phyloP scores from a whole-genome alignment of 2,329 filamentous ascomycete genomes.

The Talaromyces rugulosus region DNA sequence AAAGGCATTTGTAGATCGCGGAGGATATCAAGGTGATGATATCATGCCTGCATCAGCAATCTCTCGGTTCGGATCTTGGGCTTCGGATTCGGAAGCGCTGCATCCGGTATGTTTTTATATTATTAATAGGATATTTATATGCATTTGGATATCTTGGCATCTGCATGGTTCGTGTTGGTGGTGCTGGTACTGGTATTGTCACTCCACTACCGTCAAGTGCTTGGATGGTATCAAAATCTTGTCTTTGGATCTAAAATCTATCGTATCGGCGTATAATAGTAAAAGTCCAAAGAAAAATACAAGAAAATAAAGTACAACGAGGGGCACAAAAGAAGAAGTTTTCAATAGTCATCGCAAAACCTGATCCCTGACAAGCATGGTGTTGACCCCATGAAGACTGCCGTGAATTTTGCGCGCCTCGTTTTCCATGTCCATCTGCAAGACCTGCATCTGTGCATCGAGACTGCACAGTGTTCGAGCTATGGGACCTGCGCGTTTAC shows the following conservation, averaged over 20 bases:
- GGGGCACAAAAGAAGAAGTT: neutral
- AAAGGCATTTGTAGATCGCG: neutral
- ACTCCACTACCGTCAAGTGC: neutral
- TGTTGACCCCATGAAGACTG: neutral
- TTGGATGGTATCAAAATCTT: neutral
- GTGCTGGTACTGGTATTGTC: neutral
- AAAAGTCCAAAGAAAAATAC: neutral
- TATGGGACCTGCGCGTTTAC: constrained; percentile 14
- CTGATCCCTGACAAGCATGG: constrained; percentile 1
- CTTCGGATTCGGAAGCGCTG: neutral
- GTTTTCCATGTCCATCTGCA: constrained; percentile 41
- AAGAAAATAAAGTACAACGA: neutral
- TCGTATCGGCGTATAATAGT: neutral
- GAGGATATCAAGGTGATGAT: neutral
- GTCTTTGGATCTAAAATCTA: neutral
- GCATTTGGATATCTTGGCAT: neutral
- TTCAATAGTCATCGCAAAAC: neutral
- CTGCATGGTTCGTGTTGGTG: neutral
- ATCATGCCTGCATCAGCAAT: neutral
- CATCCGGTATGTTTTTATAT: neutral
- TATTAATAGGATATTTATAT: neutral
- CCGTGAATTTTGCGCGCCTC: constrained; percentile 52
- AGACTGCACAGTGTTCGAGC: constrained; percentile 14
- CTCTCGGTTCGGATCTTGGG: neutral
- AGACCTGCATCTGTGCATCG: constrained; percentile 16